phyloP scores from a whole-genome alignment of 371 early-diverging fungal species.

The Umbelopsis sp. region DNA sequence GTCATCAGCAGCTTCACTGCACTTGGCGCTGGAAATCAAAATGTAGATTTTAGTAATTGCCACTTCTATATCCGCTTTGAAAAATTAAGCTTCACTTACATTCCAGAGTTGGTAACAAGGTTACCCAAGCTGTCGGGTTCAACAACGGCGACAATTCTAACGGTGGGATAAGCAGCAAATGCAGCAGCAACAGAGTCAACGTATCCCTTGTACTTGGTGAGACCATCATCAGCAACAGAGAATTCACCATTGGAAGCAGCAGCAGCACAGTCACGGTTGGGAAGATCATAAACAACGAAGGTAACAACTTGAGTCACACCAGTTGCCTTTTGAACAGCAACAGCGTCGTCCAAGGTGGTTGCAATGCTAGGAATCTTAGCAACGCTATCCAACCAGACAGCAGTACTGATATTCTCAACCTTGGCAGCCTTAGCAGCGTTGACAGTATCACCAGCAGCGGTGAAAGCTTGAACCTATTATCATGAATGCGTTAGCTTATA shows the following conservation, averaged over 20 bases:
- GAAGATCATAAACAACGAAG: constrained; percentile 44
- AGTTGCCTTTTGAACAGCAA: neutral
- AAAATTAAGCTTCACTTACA: neutral
- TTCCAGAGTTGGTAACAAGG: constrained; percentile 32
- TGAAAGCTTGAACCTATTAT: constrained; percentile 21
- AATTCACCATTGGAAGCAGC: constrained; percentile 44
- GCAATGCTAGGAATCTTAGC: constrained; percentile 19
- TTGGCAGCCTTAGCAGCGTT: constrained; percentile 16
- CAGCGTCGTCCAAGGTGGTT: constrained; percentile 5
- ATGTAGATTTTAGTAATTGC: neutral
- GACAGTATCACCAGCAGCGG: constrained; percentile 13
- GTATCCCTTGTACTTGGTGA: constrained; percentile 39
- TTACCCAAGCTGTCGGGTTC: constrained; percentile 44
- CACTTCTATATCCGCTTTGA: no score
- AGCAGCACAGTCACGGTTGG: constrained; percentile 43
- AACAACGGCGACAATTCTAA: constrained; percentile 35
- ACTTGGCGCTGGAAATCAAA: neutral
- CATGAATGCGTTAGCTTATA: neutral
- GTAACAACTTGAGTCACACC: constrained; percentile 21
- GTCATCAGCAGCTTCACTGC: constrained; percentile 22
- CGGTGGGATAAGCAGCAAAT: constrained; percentile 24
- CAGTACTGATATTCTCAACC: constrained; percentile 22
- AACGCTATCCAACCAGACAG: constrained; percentile 37
- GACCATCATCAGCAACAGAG: constrained; percentile 21
- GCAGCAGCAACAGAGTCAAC: constrained; percentile 25